Base-by-base conservation (phyloP, 371 early-diverging fungal genomes). In the Apophysomyces ossiformis region DNA sequence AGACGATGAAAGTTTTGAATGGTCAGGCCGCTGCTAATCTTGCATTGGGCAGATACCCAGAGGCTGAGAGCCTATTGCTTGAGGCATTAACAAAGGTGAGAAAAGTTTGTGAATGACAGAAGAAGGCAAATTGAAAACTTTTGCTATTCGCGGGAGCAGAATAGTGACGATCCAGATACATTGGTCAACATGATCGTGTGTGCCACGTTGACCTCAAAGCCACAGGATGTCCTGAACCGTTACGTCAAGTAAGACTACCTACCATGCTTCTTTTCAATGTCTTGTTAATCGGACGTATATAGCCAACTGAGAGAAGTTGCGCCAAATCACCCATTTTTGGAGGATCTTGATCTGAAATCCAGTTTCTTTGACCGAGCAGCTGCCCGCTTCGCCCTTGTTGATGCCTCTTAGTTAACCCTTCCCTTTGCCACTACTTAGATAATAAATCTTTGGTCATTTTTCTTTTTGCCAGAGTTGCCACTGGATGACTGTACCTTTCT, bases 21-120 rank as follows among this genome's bases (percentile, higher is more conserved):
- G 88, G 93, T 5, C 92, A 92, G 75, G 99, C 99, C 4, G 93
- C 93, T 12, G 87, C 90, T 59, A 86, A 92, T 45, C 85, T 98
- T 72, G 91, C 94, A 18, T 73, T 93, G 69, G 93, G 90, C 2
- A 87, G 90, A 74, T 92, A 90, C 70, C 90, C 89, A 5, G 96
- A 96, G 73, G 98, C 99, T 8, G 92, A 94, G 63, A 85, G 87
- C 16, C 69, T 94, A 32, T 75, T 98, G 56, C 72, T 90, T 63
- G 94, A 95, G 69, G 95, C 96, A 5, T 76, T 94, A 50, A 83
- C 85, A 67, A 90, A 89, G 85, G 92, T 89, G 70, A 47, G 36
- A 5, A 5, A 12, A 11, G n/a, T 13, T 38, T 37, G 13, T 7
- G 4, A 57, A 7, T 4, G 50, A 32, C 47, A 26, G 8, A 61